Evolutionary conservation across 2,329 filamentous ascomycete species (phyloP).

Genomic region (Aspergillus versicolor): DNA sequence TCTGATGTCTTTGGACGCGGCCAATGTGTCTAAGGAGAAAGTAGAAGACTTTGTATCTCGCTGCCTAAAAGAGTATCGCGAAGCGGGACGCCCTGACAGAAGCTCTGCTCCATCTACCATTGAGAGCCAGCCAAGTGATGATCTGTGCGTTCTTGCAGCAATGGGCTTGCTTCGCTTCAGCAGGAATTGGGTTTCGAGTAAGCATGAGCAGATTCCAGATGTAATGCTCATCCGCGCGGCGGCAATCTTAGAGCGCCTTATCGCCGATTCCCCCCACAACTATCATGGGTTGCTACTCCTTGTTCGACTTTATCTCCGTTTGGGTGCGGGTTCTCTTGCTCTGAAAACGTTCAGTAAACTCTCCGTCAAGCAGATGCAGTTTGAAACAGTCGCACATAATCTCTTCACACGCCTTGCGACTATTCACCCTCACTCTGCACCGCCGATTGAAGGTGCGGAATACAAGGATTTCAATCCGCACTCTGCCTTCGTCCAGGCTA

Average conservation of each 20-base stretch:
- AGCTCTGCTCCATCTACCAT: conserved; percentile 33
- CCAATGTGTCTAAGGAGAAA: conserved; percentile 23
- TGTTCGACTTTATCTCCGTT: conserved; percentile 43
- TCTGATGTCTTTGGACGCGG: conserved; percentile 32
- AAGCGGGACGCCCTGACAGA: conserved; percentile 21
- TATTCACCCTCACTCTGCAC: conserved; percentile 45
- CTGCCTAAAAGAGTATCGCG: conserved; percentile 38
- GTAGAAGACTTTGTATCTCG: conserved; percentile 39
- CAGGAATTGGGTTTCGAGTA: conserved; percentile 18
- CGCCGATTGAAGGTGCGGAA: conserved; percentile 40
- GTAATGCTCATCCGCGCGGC: conserved; percentile 37
- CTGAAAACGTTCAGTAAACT: conserved; percentile 46
- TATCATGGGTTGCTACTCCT: conserved; percentile 47
- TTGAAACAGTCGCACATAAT: conserved; percentile 48
- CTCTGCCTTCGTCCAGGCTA: conserved; percentile 38
- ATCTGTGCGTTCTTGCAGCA: conserved; percentile 44
- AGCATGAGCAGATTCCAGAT: conserved; percentile 23
- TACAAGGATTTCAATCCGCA: conserved; percentile 44
- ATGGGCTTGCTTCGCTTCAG: conserved; percentile 40
- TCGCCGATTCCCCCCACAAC: conserved; percentile 46
- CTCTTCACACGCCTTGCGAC: conserved; percentile 49
- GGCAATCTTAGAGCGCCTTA: conserved; percentile 40
- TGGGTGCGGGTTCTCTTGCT: conserved; percentile 49
- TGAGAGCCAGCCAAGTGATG: conserved; percentile 45
- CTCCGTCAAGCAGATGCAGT: conserved; percentile 50